Evolutionary conservation across 345 rosid genomes (phyloP).

Genomic region (Euphorbia lathyris): DNA sequence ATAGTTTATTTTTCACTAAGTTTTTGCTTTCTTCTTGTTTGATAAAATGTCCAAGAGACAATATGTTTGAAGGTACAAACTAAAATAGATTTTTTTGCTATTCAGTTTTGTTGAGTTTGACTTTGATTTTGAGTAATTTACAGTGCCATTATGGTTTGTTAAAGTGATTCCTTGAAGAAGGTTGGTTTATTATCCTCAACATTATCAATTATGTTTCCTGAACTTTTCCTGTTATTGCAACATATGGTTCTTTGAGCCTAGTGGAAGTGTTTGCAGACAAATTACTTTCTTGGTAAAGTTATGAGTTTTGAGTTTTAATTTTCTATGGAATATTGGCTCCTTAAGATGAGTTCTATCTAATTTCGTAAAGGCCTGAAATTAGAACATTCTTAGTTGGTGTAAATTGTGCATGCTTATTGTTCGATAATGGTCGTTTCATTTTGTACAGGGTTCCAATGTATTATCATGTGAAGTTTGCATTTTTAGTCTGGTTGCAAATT

Average conservation of each 20-base stretch:
- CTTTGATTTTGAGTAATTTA: too few species aligned
- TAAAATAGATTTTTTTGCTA: too few species aligned
- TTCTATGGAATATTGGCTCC: not conserved
- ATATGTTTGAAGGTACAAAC: too few species aligned
- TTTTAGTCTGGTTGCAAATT: slow-evolving; percentile 66
- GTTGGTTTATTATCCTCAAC: too few species aligned
- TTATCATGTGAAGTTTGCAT: slow-evolving; percentile 66
- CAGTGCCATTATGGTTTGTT: too few species aligned
- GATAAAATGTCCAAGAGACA: too few species aligned
- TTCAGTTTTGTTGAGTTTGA: too few species aligned
- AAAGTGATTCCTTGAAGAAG: too few species aligned
- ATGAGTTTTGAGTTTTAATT: not conserved
- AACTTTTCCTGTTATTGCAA: slow-evolving; percentile 31
- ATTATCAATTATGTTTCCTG: not conserved
- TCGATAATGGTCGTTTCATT: not conserved
- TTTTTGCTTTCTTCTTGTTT: too few species aligned
- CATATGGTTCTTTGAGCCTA: slow-evolving; percentile 48
- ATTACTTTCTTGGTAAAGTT: slow-evolving; percentile 39
- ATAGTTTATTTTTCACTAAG: too few species aligned
- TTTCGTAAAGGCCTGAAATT: not conserved
- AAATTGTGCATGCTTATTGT: not conserved
- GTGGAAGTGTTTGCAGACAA: slow-evolving; percentile 46
- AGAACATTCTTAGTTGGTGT: not conserved
- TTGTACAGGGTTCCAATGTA: slow-evolving; percentile 57
- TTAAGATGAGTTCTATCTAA: not conserved